Conservation (phyloP, 805 yeast genomes). For the Martiniozyma abietophila region DNA sequence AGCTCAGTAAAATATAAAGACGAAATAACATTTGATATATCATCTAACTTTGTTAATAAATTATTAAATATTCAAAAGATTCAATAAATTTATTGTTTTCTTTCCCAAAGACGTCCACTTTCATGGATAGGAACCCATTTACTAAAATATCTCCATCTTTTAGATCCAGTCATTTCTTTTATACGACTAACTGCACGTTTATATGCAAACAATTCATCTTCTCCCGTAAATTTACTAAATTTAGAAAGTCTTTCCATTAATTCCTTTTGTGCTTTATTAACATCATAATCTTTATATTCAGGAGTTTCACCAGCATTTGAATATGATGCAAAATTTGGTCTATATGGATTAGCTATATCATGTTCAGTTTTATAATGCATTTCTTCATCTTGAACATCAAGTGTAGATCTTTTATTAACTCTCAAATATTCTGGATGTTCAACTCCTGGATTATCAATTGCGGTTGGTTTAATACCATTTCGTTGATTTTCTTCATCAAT, state of each 20-base stretch:
- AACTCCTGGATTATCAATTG: conserved; percentile 3
- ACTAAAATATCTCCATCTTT: conserved; percentile 37
- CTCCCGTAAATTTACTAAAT: conserved; percentile 57
- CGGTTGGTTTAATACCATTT: conserved; percentile 6
- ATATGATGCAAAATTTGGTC: conserved; percentile 62
- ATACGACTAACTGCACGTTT: conserved; percentile 62
- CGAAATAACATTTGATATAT: too few relatives aligned
- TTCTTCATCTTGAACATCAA: conserved; percentile 45
- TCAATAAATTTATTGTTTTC: too few relatives aligned
- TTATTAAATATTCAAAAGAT: too few relatives aligned
- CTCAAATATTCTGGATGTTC: conserved; percentile 4
- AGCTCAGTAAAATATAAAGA: too few relatives aligned
- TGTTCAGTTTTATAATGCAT: conserved; percentile 58
- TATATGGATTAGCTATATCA: conserved; percentile 52
- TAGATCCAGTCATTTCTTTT: conserved; percentile 28
- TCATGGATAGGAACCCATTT: conserved; percentile 49
- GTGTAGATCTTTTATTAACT: background rate
- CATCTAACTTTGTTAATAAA: background rate
- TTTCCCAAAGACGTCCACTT: conserved; percentile 53
- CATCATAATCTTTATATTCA: conserved; percentile 27
- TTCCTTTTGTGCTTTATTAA: conserved; percentile 11
- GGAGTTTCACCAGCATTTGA: too few relatives aligned
- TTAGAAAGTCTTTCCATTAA: conserved; percentile 35
- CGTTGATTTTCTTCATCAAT: conserved; percentile 43
- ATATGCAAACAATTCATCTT: conserved; percentile 68